A percentile compares a stretch with the other conserved stretches of the same genome.
phyloP scores from a whole-genome alignment of 1,284 basidiomycete genomes.

The Microbotryomycetes sp. region DNA sequence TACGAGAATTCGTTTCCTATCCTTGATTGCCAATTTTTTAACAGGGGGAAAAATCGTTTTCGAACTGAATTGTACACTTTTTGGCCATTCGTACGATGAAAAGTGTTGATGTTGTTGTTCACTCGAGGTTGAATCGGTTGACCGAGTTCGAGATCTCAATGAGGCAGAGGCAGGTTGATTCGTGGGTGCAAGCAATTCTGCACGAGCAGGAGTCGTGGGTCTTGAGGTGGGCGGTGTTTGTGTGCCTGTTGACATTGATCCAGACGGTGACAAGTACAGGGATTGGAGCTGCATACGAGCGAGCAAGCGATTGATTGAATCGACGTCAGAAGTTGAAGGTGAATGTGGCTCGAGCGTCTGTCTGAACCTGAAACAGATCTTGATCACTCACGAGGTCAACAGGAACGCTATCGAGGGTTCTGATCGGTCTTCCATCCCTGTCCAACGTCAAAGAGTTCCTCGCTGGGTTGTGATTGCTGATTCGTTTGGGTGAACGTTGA shows the following conservation, averaged over 20 bases:
- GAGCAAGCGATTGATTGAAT: too few species aligned
- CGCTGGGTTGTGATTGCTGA: conserved; percentile 8
- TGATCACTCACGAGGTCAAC: conserved; percentile 20
- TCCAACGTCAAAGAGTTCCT: conserved; percentile 6
- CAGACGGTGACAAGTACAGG: conserved; percentile 19
- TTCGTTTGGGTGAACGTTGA: conserved; percentile 6
- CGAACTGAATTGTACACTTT: conserved; percentile 75
- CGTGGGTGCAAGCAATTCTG: neutral
- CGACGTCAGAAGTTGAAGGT: too few species aligned
- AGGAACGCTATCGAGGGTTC: conserved; percentile 19
- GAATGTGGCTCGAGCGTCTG: neutral
- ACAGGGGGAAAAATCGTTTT: conserved; percentile 86
- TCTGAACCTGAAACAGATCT: neutral
- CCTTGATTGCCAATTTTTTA: conserved; percentile 66
- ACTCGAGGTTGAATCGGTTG: neutral
- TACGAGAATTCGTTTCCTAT: conserved; percentile 81
- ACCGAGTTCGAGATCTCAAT: neutral
- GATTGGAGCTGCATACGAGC: conserved; percentile 31
- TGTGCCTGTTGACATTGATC: neutral
- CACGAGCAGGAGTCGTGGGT: neutral
- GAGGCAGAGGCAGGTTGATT: neutral
- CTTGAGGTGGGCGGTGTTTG: conserved; percentile 1
- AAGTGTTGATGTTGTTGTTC: conserved; percentile 12
- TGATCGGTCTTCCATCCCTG: conserved; percentile 12
- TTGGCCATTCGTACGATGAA: conserved; percentile 18